Evolutionary conservation across 1,139 yeast species (phyloP).

Genomic region (Saccharomycopsis crataegensis): DNA sequence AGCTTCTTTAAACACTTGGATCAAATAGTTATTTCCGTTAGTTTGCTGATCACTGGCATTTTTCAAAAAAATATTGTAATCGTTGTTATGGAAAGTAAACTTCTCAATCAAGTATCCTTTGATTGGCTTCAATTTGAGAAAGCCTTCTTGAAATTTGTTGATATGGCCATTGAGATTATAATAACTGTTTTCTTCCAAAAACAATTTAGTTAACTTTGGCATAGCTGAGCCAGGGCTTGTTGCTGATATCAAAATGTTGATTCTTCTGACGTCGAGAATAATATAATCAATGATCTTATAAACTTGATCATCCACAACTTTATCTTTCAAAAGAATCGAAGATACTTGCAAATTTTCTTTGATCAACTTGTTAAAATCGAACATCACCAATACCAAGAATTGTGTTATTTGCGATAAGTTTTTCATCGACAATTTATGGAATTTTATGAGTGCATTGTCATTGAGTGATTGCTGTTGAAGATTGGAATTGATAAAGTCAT

Average conservation of each 20-base stretch:
- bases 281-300: slow-evolving; percentile 4
- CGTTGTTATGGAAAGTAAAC: slow-evolving; percentile 1
- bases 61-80: background rate
- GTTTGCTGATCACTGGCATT: background rate
- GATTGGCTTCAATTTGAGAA: slow-evolving; percentile 10
- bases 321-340: slow-evolving; percentile 6
- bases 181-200: background rate
- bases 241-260: background rate
- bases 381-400: background rate
- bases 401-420: background rate
- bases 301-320: slow-evolving; percentile 2
- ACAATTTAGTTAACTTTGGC: background rate
- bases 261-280: background rate
- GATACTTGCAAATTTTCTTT: background rate
- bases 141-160: background rate
- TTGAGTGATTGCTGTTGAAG: too few relatives aligned
- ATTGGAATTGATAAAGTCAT: background rate
- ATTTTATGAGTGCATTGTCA: too few relatives aligned
- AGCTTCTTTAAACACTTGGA: background rate
- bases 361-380: slow-evolving; percentile 3
- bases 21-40: background rate
- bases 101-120: slow-evolving; percentile 18
- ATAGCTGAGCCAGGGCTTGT: background rate
- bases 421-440: background rate
- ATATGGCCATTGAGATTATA: background rate